Conservation (phyloP, 257 asterid genomes). For the Orobanche coerulescens region DNA sequence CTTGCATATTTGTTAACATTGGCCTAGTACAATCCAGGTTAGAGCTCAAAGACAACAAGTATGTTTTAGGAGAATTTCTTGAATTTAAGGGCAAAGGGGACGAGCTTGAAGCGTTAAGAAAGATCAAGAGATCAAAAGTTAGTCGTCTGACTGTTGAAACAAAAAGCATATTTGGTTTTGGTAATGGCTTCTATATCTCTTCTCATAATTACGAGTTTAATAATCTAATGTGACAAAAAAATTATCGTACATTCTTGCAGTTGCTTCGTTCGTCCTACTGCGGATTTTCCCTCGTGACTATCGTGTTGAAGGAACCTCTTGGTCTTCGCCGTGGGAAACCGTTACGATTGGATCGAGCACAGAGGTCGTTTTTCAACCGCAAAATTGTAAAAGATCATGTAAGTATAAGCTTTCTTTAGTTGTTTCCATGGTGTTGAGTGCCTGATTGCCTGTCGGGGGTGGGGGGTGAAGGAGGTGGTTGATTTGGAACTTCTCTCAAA, state of each 20-base stretch:
- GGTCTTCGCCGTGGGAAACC: constrained; percentile 50
- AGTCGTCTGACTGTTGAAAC: constrained; percentile 46
- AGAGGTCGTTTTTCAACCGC: constrained; percentile 60
- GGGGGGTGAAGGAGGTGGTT: no score
- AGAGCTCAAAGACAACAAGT: constrained; percentile 57
- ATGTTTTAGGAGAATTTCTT: constrained; percentile 61
- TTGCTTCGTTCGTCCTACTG: constrained; percentile 43
- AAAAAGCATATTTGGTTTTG: constrained; percentile 64
- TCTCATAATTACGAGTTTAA: not conserved
- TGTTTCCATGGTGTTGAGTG: constrained; percentile 55
- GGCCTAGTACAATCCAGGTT: constrained; percentile 39
- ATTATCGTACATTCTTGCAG: constrained; percentile 30
- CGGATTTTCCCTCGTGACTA: constrained; percentile 55
- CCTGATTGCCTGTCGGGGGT: no score
- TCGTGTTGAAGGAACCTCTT: constrained; percentile 47
- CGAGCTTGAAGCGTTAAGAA: constrained; percentile 48
- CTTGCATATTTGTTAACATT: not conserved
- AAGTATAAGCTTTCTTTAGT: constrained; percentile 63
- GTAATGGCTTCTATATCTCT: constrained; percentile 30
- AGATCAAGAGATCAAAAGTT: constrained; percentile 78
- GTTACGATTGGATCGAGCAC: constrained; percentile 52
- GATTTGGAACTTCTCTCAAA: not conserved
- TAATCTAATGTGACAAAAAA: not conserved
- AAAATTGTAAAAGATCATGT: constrained; percentile 31
- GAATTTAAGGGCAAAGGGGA: constrained; percentile 73